Conservation (phyloP, 2,329 filamentous ascomycete species). For the Colletotrichum horii region DNA sequence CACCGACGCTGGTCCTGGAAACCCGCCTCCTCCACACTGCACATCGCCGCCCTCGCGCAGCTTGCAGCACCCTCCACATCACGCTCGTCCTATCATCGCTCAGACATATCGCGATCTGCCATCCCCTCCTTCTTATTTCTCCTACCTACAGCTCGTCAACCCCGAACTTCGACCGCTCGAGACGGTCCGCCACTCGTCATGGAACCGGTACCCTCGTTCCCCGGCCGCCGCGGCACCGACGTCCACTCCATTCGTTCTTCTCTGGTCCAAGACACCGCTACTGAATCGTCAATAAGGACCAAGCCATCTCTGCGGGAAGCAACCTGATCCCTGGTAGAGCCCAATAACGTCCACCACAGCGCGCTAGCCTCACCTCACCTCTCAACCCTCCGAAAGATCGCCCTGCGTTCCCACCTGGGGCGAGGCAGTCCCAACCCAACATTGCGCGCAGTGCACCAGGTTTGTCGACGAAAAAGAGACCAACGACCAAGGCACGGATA, state of each 20-base stretch:
- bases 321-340: background rate
- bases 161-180: slow-evolving; percentile 15
- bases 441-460: background rate
- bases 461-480: background rate
- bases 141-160: background rate
- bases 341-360: background rate
- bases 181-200: background rate
- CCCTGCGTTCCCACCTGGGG: background rate
- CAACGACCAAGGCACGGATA: background rate
- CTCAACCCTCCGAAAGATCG: background rate
- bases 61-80: background rate
- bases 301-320: background rate
- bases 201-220: background rate
- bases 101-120: slow-evolving; percentile 11
- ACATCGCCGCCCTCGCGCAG: background rate
- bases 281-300: background rate
- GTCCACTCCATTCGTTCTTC: background rate
- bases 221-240: background rate
- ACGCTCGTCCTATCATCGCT: slow-evolving; percentile 1
- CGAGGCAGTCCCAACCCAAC: background rate
- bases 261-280: background rate
- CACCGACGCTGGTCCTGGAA: background rate
- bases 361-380: background rate
- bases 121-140: background rate
- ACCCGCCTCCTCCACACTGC: background rate